A percentile compares a stretch with the other conserved stretches of the same genome.
phyloP scores from a whole-genome alignment of 2,329 filamentous ascomycete genomes.

The Thyridium curvatum region DNA sequence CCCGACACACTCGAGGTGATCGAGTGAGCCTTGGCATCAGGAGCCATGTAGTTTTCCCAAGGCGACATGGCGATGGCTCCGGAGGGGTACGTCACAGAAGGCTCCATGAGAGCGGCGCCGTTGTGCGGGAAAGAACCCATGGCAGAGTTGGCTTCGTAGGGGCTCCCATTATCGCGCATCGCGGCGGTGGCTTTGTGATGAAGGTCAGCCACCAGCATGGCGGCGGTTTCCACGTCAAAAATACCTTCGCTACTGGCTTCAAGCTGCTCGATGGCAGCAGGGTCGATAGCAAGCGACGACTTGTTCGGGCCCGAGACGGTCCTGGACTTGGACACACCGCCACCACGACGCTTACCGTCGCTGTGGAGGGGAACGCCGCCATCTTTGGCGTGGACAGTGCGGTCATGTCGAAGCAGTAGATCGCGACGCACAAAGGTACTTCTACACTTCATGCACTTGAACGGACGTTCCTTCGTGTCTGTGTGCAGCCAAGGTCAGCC shows the following conservation, averaged over 20 bases:
- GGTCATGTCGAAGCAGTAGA: conserved; percentile 91
- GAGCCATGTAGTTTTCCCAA: conserved; percentile 78
- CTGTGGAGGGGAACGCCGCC: conserved; percentile 89
- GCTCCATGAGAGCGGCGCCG: conserved; percentile 67
- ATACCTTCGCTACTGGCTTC: conserved; percentile 84
- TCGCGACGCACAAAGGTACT: conserved; percentile 98
- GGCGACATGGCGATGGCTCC: conserved; percentile 76
- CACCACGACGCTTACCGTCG: conserved; percentile 81
- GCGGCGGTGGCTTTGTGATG: conserved; percentile 85
- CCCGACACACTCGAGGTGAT: conserved; percentile 59
- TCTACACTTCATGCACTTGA: conserved; percentile 97
- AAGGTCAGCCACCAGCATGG: conserved; percentile 97
- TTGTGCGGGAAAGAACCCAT: conserved; percentile 65
- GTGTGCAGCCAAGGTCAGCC: conserved; percentile 10
- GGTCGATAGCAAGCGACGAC: conserved; percentile 73
- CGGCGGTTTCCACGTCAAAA: conserved; percentile 94
- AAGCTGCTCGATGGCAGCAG: conserved; percentile 84
- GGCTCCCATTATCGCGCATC: conserved; percentile 51
- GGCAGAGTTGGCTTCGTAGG: conserved; percentile 51
- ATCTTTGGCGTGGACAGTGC: conserved; percentile 97
- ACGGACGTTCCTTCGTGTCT: conserved; percentile 98
- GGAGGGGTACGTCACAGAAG: conserved; percentile 68
- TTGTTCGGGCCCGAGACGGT: conserved; percentile 64
- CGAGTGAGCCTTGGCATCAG: conserved; percentile 68
- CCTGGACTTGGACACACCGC: conserved; percentile 54